phyloP scores from a whole-genome alignment of 2,329 filamentous ascomycete species.

The Parastagonospora avenae region DNA sequence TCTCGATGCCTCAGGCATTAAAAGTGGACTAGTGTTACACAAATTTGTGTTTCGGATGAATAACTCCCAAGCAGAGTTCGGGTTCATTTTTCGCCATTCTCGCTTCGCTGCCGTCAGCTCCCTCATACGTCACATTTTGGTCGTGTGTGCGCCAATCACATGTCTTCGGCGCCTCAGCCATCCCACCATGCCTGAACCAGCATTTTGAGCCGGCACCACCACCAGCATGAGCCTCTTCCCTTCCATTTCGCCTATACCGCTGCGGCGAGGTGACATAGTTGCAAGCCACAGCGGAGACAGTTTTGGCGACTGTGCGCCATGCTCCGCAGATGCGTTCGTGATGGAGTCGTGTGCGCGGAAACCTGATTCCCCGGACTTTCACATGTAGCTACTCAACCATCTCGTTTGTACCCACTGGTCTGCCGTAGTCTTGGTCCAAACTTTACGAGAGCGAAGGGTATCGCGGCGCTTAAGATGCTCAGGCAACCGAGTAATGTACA shows the following conservation, averaged over 20 bases:
- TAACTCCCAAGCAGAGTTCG: not conserved
- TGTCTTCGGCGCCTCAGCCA: not conserved
- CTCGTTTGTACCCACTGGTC: not conserved
- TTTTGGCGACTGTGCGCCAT: not conserved
- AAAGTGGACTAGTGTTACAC: not conserved
- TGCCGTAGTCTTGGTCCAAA: constrained; percentile 9
- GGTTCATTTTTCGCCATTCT: not conserved
- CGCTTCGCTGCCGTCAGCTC: not conserved
- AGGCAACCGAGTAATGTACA: constrained; percentile 14
- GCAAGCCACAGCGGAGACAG: constrained; percentile 1
- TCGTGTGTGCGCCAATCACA: not conserved
- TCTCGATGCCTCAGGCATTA: too few relatives aligned
- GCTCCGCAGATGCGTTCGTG: not conserved
- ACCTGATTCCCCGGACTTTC: constrained; percentile 6
- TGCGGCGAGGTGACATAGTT: not conserved
- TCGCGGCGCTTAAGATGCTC: constrained; percentile 7
- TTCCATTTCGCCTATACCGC: not conserved
- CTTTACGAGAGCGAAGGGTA: constrained; percentile 19
- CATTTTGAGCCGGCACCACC: constrained; percentile 2
- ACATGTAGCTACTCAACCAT: constrained; percentile 1
- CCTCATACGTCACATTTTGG: not conserved
- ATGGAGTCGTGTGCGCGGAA: not conserved
- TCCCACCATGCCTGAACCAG: constrained; percentile 3
- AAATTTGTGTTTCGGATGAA: not conserved
- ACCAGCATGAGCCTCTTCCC: constrained; percentile 2